Evolutionary conservation across 208 protist species (phyloP).

Genomic region (Trypanosoma melophagium): DNA sequence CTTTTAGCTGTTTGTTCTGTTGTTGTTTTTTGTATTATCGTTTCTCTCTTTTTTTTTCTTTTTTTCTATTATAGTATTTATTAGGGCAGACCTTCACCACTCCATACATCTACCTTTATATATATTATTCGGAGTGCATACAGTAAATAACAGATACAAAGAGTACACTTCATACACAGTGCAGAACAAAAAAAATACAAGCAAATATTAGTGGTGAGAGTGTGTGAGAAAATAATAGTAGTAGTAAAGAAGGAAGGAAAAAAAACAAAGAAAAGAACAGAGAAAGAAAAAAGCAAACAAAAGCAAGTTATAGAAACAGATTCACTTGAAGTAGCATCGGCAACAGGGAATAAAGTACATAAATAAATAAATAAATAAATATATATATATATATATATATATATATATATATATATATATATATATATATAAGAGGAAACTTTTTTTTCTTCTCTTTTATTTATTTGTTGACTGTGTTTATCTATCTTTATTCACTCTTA

Average conservation of each 20-base stretch:
- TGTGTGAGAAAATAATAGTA: neutral
- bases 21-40: neutral
- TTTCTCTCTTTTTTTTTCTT: constrained; percentile 17
- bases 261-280: neutral
- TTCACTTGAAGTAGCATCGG: too few relatives aligned
- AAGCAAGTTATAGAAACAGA: too few relatives aligned
- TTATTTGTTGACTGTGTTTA: too few relatives aligned
- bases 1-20: neutral
- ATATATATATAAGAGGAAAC: neutral
- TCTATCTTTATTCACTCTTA: too few relatives aligned
- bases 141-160: too few relatives aligned
- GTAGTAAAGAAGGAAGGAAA: neutral
- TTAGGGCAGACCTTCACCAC: too few relatives aligned
- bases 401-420: constrained; percentile 24
- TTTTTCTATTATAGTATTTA: too few relatives aligned
- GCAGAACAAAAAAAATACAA: neutral
- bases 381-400: constrained; percentile 15
- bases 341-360: neutral
- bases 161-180: neutral
- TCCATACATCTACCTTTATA: too few relatives aligned
- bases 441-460: too few relatives aligned
- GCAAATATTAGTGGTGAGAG: neutral
- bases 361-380: neutral
- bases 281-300: neutral
- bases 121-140: too few relatives aligned